Base-by-base conservation (phyloP, 164 flowering plant species). In the Stephania yunnanensis region DNA sequence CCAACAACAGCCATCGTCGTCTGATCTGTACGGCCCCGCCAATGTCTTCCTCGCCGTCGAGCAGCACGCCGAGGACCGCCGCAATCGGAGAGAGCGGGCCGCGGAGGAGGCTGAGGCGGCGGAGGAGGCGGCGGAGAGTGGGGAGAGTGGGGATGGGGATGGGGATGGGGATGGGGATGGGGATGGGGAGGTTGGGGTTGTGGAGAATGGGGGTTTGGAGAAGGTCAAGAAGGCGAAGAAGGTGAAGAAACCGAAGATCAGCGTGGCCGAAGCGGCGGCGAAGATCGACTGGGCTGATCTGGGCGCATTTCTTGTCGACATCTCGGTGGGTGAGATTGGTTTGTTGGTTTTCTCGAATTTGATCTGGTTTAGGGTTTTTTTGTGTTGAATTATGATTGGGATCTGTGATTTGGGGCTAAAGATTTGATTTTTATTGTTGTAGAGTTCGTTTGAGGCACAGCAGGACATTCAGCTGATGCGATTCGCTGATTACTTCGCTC, bases 401-500 rank as follows among this genome's bases (percentile, higher is more conserved):
- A 61, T 61, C 66, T 48, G 30, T 48, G 73, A 71, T 71, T 71
- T 55, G 13, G 3, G 7, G 8, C 58, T 48, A 61, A 61, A 61
- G 20, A 61, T 75, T 55, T 8, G 29, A 45, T n/a, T 61, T 71
- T 6, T 30, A 7, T 61, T 22, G 20, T 7, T 6, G 48, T 63
- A 92, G 97, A 85, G 58, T 9, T 86, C 94, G 45, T 92, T 85
- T 75, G 91, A 85, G 71, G 19, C 76, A 19, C 88, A 89, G 78
- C 88, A 87, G 74, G 89, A 88, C 58, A 88, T 92, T 61, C 93
- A 85, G 79, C 74, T 92, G 64, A 90, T 89, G 93, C 75, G 97
- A 58, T 90, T 92, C 69, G 97, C 94, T 2, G 97, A 92, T 86
- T 90, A 90, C 53, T 92, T 89, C 71, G 94, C 88, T 2, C 84